Evolutionary conservation across 495 filamentous ascomycete genomes (phyloP), one percentile per base, ranked within the genome.

Genomic region (Coniosporium apollinis): DNA sequence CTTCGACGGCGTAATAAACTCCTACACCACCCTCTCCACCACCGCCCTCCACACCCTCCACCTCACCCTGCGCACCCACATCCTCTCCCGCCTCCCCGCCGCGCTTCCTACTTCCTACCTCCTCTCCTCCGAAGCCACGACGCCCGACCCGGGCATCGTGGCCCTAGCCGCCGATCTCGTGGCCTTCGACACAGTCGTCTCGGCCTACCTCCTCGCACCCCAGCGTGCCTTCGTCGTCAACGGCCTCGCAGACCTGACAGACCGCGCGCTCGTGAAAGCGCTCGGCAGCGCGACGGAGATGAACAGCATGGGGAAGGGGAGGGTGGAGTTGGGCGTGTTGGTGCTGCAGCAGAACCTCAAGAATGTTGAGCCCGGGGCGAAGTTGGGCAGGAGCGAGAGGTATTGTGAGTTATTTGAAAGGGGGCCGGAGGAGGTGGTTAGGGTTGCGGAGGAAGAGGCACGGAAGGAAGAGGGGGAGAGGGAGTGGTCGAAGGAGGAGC

Each of bases 321-420:
- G 83, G 5, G 79, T 96, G 64, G 76, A 82, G 46, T 68, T 94
- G 19, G 91, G 96, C 49, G 82, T 96, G 30, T 64, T 92, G 6
- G 89, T 97, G 30, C 60, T 97, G 19, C 86, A 94, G 50, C 91
- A 96, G 46, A 93, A 93, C 44, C 67, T 97, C 34, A 91, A 86
- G 57, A 89, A 89, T 36, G 77, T 97, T 39, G 83, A 82, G 51
- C 60, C 54, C 30, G 39, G 6, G 13, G 45, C 38, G 3, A 66
- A 70, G 22, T 67, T 96, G 22, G 65, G 65, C 0, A 64, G 77
- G 28, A 79, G 80, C 7, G 70, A 72, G 6, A 69, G 70, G 28
- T 96, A 80, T 57, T 89, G 77, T 41, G 71, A 79, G 33, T 63
- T 94, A 43, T 94, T 89, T 58, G 61, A 71, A 11, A 64, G 69